phyloP scores from a whole-genome alignment of 1,284 basidiomycete species.

The Tremellales sp. region DNA sequence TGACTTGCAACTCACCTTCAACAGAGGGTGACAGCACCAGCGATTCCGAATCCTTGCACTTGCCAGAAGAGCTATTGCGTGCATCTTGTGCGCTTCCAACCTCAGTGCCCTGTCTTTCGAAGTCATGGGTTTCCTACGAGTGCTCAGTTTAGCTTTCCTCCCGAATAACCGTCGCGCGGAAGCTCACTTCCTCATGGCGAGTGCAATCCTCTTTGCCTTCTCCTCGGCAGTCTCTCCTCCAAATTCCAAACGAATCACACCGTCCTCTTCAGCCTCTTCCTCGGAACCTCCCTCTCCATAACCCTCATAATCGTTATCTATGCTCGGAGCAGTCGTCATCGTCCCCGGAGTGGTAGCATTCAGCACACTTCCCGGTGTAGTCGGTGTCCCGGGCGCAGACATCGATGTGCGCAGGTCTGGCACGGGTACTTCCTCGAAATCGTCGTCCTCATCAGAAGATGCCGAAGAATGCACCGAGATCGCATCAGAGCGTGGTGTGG shows the following conservation, averaged over 20 bases:
- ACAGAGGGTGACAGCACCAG: slow-evolving; percentile 75
- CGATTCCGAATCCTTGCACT: slow-evolving; percentile 73
- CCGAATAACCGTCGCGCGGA: not conserved
- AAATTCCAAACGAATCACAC: slow-evolving; percentile 39
- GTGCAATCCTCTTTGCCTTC: slow-evolving; percentile 35
- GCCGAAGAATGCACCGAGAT: not conserved
- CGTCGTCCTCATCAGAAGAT: slow-evolving; percentile 34
- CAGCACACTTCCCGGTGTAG: not conserved
- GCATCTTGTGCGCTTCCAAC: slow-evolving; percentile 78
- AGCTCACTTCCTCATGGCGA: slow-evolving; percentile 42
- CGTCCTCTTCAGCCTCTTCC: slow-evolving; percentile 21
- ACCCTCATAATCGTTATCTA: slow-evolving; percentile 20
- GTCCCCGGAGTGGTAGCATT: slow-evolving; percentile 13
- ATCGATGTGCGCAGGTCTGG: slow-evolving; percentile 23
- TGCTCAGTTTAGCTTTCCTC: not conserved
- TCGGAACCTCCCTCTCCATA: slow-evolving; percentile 18
- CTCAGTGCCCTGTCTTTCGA: slow-evolving; percentile 63
- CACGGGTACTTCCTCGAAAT: slow-evolving; percentile 45
- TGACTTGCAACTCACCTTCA: slow-evolving; percentile 61
- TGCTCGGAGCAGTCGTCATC: slow-evolving; percentile 14
- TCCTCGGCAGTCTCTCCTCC: slow-evolving; percentile 42
- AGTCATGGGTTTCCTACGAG: slow-evolving; percentile 44
- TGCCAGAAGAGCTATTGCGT: slow-evolving; percentile 72
- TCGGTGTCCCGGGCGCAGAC: slow-evolving; percentile 27
- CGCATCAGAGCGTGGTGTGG: not conserved